Evolutionary conservation across 2,329 filamentous ascomycete species (phyloP), one percentile per base, ranked within the genome.

Genomic region (Gnomoniopsis smithogilvyi): DNA sequence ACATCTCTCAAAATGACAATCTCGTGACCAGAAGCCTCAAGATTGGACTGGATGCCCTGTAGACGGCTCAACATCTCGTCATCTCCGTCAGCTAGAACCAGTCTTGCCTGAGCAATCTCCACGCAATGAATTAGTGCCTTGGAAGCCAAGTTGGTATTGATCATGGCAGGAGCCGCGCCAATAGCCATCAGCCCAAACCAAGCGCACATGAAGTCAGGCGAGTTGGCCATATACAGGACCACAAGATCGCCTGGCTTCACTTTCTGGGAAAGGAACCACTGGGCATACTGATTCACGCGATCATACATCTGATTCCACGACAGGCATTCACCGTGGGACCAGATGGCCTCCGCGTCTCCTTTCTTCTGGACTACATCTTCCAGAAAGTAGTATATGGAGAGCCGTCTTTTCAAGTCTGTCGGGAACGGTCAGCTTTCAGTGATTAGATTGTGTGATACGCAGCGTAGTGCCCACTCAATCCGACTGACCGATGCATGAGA

Each of bases 101-200:
- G 61, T 46, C 74, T 78, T 3, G 84, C 77, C 3, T 78, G 78
- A 51, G 81, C 83, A 54, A 88, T 78, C 61, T 77, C 78, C 38
- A 91, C 68, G 56, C 86, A 90, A 70, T 91, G 87, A 49, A 89
- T 66, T 63, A 91, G 70, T 1, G 86, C 82, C 63, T 86, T 80
- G 0, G 82, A 84, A 8, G 80, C 77, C 8, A 91, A 74, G 67
- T 91, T 87, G 68, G 87, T 84, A 69, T 91, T 91, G 69, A 91
- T 87, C 71, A 89, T 80, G 0, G 88, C 87, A 0, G 88, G 88
- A 0, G 85, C 86, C 15, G 84, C 84, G 3, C 88, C 88, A 57
- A 91, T 82, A 11, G 84, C 80, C 78, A 83, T 82, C 3, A 87
- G 73, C 0, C 82, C 88, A 45, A 90, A 67, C 83, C 87, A 88